Percentiles rank a stretch among this genome's conserved stretches.
These are phyloP conservation scores for Primulina huaijiensis DNA, from an alignment of 257 asterid species.

Conservation along the genomic window DNA sequence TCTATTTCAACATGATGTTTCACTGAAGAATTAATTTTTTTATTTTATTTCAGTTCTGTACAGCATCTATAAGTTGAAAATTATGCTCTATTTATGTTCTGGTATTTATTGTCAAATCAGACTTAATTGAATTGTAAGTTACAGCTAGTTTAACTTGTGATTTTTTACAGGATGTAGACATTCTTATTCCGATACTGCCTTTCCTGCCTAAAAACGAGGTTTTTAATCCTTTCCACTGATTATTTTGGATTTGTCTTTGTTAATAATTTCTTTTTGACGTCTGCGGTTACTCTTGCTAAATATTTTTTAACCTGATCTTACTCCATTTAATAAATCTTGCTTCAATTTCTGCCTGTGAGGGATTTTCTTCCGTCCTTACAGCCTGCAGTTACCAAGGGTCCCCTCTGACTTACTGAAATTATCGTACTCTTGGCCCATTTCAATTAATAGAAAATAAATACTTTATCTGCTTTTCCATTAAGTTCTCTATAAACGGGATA, in stretches of 20 bases:
- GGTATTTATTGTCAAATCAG: background rate
- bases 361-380: constrained; percentile 3
- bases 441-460: no score
- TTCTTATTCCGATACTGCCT: constrained; percentile 78
- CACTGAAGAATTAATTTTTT: background rate
- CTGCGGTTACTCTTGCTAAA: constrained; percentile 18
- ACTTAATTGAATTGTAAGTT: background rate
- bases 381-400: background rate
- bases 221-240: constrained; percentile 23
- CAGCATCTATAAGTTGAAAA: background rate
- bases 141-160: constrained; percentile 22
- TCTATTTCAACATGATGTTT: constrained; percentile 1
- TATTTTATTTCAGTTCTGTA: background rate
- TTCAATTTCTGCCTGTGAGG: constrained; percentile 14
- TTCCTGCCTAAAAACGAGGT: constrained; percentile 91
- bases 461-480: background rate
- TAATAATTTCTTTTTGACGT: constrained; percentile 17
- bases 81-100: background rate
- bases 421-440: background rate
- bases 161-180: constrained; percentile 70
- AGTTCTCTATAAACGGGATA: background rate
- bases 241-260: constrained; percentile 17
- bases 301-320: background rate
- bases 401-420: background rate
- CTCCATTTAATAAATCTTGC: constrained; percentile 12